Evolutionary conservation across 1,139 yeast species (phyloP).

Genomic region (Lodderomyces orthopsilosis): DNA sequence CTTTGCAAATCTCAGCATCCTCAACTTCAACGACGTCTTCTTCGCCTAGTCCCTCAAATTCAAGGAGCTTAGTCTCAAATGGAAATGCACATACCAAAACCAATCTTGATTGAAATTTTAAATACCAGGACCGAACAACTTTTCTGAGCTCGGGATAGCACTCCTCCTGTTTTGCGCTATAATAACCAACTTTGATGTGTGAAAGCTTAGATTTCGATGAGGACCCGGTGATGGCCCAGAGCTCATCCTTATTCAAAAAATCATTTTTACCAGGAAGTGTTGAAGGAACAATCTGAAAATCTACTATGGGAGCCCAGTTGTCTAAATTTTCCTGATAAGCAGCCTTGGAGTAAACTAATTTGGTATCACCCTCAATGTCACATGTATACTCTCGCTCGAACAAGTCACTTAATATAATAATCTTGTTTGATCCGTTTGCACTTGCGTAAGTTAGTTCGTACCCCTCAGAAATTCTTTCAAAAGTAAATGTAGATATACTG

Average conservation of each 20-base stretch:
- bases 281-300: constrained; percentile 35
- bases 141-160: constrained; percentile 31
- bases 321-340: constrained; percentile 26
- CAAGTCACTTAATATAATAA: constrained; percentile 21
- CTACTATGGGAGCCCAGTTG: constrained; percentile 52
- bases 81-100: constrained; percentile 37
- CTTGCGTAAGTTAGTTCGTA: constrained; percentile 32
- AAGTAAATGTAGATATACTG: constrained; percentile 31
- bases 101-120: constrained; percentile 15
- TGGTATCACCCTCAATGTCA: constrained; percentile 11
- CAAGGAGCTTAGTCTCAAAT: constrained; percentile 37
- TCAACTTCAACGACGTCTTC: constrained; percentile 28
- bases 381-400: constrained; percentile 15
- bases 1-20: constrained; percentile 16
- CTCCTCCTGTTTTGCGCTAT: constrained; percentile 25
- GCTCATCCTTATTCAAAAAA: constrained; percentile 30
- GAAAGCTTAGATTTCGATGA: constrained; percentile 38
- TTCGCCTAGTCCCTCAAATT: constrained; percentile 19
- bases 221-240: constrained; percentile 49
- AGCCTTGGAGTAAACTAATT: constrained; percentile 14
- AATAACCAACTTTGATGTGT: constrained; percentile 39
- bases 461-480: constrained; percentile 20
- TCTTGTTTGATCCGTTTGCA: constrained; percentile 32
- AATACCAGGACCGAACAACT: constrained; percentile 20
- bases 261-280: constrained; percentile 17